Evolutionary conservation across 306 rosid genomes (phyloP).

Genomic region (Betula pendula): DNA sequence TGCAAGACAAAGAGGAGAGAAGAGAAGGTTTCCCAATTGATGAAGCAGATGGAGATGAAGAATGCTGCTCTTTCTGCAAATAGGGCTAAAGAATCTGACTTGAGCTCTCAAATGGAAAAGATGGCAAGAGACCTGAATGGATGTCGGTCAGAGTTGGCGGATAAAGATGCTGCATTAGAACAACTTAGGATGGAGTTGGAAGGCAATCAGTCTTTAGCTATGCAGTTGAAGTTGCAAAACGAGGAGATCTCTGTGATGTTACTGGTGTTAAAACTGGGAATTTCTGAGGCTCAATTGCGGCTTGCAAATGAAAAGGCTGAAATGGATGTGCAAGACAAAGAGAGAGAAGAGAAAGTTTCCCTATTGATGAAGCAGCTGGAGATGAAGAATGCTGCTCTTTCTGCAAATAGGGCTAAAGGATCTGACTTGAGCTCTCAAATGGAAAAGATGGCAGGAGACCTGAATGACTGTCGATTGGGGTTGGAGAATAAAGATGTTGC

Average conservation of each 20-base stretch:
- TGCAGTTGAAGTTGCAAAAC: constrained; percentile 62
- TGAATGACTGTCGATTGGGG: constrained; percentile 38
- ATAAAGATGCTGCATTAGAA: constrained; percentile 40
- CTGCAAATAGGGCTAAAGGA: constrained; percentile 45
- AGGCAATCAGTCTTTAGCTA: constrained; percentile 33
- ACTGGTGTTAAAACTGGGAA: constrained; percentile 57
- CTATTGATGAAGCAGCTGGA: constrained; percentile 59
- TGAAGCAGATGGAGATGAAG: constrained; percentile 63
- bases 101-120: constrained; percentile 41
- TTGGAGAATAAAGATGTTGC: constrained; percentile 41
- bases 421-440: constrained; percentile 47
- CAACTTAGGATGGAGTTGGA: constrained; percentile 55
- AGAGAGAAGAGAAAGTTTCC: constrained; percentile 39
- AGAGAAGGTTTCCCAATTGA: constrained; percentile 38
- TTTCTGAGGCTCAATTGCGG: constrained; percentile 60
- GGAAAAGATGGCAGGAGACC: constrained; percentile 37
- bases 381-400: constrained; percentile 36
- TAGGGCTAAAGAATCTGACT: constrained; percentile 57
- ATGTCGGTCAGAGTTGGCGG: constrained; percentile 41
- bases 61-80: constrained; percentile 22
- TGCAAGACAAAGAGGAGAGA: constrained; percentile 41
- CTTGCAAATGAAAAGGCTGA: constrained; percentile 37
- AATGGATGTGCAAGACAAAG: constrained; percentile 40
- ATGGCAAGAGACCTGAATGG: constrained; percentile 37
- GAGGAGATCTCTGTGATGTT: constrained; percentile 65